phyloP scores from a whole-genome alignment of 768 basidiomycete species.

The Boletus reticulatus region DNA sequence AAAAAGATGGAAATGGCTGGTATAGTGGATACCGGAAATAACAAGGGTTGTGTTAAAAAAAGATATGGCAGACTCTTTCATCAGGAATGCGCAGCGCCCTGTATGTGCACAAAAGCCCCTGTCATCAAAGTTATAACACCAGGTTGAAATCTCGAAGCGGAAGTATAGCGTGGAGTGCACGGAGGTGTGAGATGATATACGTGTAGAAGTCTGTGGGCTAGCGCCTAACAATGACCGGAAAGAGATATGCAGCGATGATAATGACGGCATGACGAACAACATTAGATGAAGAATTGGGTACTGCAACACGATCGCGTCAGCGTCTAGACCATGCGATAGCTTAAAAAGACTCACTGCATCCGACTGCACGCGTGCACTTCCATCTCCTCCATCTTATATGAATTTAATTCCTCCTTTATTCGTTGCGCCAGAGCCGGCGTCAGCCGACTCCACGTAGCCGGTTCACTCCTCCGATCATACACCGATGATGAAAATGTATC shows the following conservation, averaged over 20 bases:
- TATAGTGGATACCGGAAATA: slow-evolving; percentile 15
- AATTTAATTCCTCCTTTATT: slow-evolving; percentile 98
- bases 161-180: slow-evolving; percentile 21
- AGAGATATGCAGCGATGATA: slow-evolving; percentile 27
- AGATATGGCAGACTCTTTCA: slow-evolving; percentile 20
- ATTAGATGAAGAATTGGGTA: slow-evolving; percentile 87
- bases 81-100: slow-evolving; percentile 33
- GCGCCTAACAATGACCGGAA: slow-evolving; percentile 25
- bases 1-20: slow-evolving; percentile 9
- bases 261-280: slow-evolving; percentile 20
- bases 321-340: fast-evolving
- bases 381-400: slow-evolving; percentile 99
- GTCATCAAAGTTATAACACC: slow-evolving; percentile 25
- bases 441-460: slow-evolving; percentile 94
- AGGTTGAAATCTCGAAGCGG: slow-evolving; percentile 16
- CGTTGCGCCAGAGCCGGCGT: slow-evolving; percentile 93
- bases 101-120: slow-evolving; percentile 20
- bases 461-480: slow-evolving; percentile 94
- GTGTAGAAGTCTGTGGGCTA: slow-evolving; percentile 29
- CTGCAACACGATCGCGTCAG: slow-evolving; percentile 36
- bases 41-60: background rate
- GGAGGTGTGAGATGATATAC: slow-evolving; percentile 18
- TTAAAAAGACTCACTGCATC: slow-evolving; percentile 65
- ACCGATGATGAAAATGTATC: slow-evolving; percentile 91
- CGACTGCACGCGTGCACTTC: slow-evolving; percentile 93